These are phyloP conservation scores for Suillus subaureus DNA, from an alignment of 768 basidiomycete species.

Conservation along the genomic window DNA sequence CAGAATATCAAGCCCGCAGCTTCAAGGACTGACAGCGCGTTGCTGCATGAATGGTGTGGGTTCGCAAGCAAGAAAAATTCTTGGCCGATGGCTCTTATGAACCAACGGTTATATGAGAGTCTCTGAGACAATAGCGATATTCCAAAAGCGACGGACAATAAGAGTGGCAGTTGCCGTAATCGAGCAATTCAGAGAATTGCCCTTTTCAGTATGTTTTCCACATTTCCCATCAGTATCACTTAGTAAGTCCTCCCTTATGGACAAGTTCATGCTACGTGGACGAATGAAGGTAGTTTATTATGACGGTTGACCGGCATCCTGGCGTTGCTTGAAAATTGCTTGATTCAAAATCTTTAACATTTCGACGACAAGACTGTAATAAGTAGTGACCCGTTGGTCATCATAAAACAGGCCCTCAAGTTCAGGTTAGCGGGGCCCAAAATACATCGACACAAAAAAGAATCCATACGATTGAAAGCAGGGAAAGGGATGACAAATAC, in stretches of 20 bases:
- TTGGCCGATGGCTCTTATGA: slow-evolving; percentile 6
- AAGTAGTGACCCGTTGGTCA: neutral
- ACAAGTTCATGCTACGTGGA: neutral
- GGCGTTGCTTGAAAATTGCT: neutral
- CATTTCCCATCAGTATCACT: neutral
- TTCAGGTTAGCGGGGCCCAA: neutral
- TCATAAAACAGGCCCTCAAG: neutral
- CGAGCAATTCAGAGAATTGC: neutral
- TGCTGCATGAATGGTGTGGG: slow-evolving; percentile 12
- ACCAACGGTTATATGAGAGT: slow-evolving; percentile 9
- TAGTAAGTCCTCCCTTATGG: neutral
- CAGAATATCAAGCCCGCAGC: neutral
- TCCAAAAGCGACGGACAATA: slow-evolving; percentile 14
- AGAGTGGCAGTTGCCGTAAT: slow-evolving; percentile 14
- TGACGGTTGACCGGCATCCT: neutral
- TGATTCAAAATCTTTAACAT: neutral
- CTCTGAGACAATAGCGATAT: slow-evolving; percentile 35
- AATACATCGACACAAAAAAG: neutral
- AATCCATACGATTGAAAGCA: neutral
- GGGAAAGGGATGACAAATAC: neutral
- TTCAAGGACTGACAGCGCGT: neutral
- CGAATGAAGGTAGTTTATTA: neutral
- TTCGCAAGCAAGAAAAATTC: slow-evolving; percentile 13
- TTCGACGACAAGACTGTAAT: neutral
- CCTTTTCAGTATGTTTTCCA: slow-evolving; percentile 1